phyloP scores from a whole-genome alignment of 169 alveolate species.

The Eimeria acervulina region DNA sequence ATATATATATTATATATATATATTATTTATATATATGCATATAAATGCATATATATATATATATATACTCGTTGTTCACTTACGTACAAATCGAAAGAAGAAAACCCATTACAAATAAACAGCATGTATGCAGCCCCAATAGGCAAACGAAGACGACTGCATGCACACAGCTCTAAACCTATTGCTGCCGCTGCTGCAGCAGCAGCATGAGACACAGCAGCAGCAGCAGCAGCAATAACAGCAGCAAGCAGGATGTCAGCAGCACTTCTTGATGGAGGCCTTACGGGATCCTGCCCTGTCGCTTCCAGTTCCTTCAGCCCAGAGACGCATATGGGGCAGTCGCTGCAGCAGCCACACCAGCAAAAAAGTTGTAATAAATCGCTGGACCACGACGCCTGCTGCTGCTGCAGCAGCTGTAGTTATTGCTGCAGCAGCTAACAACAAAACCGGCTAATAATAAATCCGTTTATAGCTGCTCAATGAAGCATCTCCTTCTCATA shows the following conservation, averaged over 20 bases:
- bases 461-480: too few species aligned
- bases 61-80: too few species aligned
- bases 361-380: background rate
- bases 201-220: slow-evolving; percentile 1
- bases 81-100: too few species aligned
- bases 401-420: background rate
- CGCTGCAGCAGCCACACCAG: background rate
- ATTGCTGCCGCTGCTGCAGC: too few species aligned
- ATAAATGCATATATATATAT: background rate
- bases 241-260: background rate
- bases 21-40: too few species aligned
- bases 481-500: background rate
- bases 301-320: background rate
- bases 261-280: background rate
- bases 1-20: too few species aligned
- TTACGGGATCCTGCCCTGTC: background rate
- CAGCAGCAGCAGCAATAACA: slow-evolving; percentile 47
- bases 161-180: background rate
- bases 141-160: too few species aligned
- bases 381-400: background rate
- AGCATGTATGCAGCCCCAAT: too few species aligned
- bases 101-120: too few species aligned
- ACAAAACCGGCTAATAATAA: background rate
- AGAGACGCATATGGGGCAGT: background rate
- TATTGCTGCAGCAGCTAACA: background rate